Evolutionary conservation across 352 stramenopile species (phyloP).

Genomic region (Phytophthora brassicae): DNA sequence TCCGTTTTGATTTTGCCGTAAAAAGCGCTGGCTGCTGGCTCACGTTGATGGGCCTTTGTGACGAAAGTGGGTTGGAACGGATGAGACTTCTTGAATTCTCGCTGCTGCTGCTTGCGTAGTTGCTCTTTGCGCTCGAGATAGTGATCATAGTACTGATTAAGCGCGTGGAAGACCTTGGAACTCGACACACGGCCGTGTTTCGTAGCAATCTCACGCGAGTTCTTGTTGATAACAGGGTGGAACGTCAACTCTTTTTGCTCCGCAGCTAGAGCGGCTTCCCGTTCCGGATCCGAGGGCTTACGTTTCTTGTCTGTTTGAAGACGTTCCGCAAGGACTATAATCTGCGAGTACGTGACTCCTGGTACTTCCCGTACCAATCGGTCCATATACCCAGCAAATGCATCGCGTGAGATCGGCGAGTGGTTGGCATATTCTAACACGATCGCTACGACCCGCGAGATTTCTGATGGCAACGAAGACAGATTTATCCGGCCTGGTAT

Average conservation of each 20-base stretch:
- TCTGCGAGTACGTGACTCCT: constrained; percentile 69
- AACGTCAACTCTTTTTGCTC: constrained; percentile 70
- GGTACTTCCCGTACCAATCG: constrained; percentile 60
- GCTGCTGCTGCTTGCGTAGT: constrained; percentile 50
- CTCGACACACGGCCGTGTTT: constrained; percentile 62
- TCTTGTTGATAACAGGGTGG: constrained; percentile 65
- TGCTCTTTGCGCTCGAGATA: constrained; percentile 64
- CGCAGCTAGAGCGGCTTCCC: constrained; percentile 20
- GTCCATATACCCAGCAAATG: constrained; percentile 63
- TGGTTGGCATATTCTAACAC: constrained; percentile 68
- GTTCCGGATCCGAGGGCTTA: constrained; percentile 20
- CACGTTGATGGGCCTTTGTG: constrained; percentile 46
- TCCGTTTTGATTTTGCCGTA: constrained; percentile 53
- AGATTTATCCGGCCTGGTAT: constrained; percentile 43
- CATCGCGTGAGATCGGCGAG: constrained; percentile 38
- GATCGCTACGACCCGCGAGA: constrained; percentile 56
- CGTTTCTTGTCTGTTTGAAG: constrained; percentile 43
- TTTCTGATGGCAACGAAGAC: constrained; percentile 48
- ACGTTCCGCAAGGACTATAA: constrained; percentile 65
- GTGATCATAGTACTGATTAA: constrained; percentile 77
- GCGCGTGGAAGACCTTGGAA: constrained; percentile 63
- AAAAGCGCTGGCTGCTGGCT: constrained; percentile 41
- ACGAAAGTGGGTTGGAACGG: constrained; percentile 66
- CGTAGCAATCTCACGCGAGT: constrained; percentile 57
- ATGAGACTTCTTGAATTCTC: constrained; percentile 57